Base-by-base conservation (phyloP, 192 early-diverging fungal species). In the Chytriomyces hyalinus region DNA sequence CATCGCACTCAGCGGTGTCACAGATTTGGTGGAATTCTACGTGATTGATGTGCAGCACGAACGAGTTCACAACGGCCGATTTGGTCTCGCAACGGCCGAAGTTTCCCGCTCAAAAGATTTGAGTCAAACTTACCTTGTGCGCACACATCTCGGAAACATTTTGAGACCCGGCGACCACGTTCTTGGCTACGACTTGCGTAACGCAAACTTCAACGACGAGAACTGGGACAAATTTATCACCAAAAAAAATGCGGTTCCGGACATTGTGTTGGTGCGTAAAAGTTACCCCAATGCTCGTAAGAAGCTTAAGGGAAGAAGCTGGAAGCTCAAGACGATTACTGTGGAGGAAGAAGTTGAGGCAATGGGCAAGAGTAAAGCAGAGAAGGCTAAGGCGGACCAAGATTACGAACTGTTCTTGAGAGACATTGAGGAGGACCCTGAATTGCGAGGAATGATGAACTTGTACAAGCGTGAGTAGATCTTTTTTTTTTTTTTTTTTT, bases 381-480 rank as follows among this genome's bases (percentile, higher is more conserved):
- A 96, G 43, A 87, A 87, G 82, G 77, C 78, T 6, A 77, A 75
- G 36, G 89, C 91, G 60, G 95, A 97, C 67, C 83, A 92, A 57
- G 97, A 99, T 84, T 94, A 93, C 80, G 97, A 99, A 82, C 79
- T 93, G 77, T 99, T 99, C 87, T 85, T 98, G 92, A 91, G 95
- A 77, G 97, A 99, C 85, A 86, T 99, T 62, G 97, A 99, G 84
- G 97, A 99, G 84, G 97, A 99, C 87, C 88, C 95, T 36, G 97
- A 99, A 85, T 89, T 98, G 70, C 89, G 97, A 67, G 92, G 93
- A 76, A 94, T 93, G 78, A 85, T 99, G 76, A 97, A 99, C 76
- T 88, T 99, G 59, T 99, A 95, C 90, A 97, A 96, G 86, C 80
- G 77, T 77, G 76, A 82, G 75, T 66, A 20, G 17, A 26, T 26